Conservation (phyloP, 768 basidiomycete genomes). For the Rhodotorula diobovata region DNA sequence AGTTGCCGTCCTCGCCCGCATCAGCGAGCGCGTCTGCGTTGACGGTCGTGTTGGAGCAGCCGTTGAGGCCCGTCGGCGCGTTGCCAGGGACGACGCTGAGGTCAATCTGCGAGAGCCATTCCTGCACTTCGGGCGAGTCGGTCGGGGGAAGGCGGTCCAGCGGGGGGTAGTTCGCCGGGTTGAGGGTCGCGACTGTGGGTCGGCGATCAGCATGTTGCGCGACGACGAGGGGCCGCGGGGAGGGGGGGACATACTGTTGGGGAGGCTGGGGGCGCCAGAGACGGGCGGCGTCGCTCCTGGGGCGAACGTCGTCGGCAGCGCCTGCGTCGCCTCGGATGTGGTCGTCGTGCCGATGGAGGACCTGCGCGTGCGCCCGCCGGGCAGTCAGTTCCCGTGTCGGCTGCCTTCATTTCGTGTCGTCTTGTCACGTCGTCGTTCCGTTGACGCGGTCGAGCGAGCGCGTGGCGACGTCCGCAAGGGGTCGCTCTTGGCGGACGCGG, state of each 20-base stretch:
- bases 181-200: slow-evolving; percentile 46
- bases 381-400: too few relatives aligned
- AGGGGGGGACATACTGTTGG: slow-evolving; percentile 48
- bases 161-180: slow-evolving; percentile 59
- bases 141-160: slow-evolving; percentile 61
- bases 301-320: slow-evolving; percentile 56
- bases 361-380: background rate
- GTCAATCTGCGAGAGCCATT: slow-evolving; percentile 73
- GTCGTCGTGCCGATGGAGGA: slow-evolving; percentile 34
- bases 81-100: slow-evolving; percentile 61
- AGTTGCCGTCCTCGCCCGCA: slow-evolving; percentile 58
- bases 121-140: slow-evolving; percentile 62
- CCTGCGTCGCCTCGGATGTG: slow-evolving; percentile 50
- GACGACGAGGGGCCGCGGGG: too few relatives aligned
- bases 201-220: background rate
- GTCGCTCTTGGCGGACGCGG: background rate
- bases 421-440: too few relatives aligned
- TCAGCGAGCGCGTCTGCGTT: slow-evolving; percentile 50
- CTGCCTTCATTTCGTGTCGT: too few relatives aligned
- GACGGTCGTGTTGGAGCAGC: slow-evolving; percentile 59
- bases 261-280: slow-evolving; percentile 63
- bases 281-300: slow-evolving; percentile 63
- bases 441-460: too few relatives aligned
- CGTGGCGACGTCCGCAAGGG: too few relatives aligned
- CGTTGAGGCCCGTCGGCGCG: slow-evolving; percentile 62